A percentile compares a stretch with the other conserved stretches of the same genome.
phyloP scores from a whole-genome alignment of 768 basidiomycete species.

The Rhodotorula sphaerocarpa region DNA sequence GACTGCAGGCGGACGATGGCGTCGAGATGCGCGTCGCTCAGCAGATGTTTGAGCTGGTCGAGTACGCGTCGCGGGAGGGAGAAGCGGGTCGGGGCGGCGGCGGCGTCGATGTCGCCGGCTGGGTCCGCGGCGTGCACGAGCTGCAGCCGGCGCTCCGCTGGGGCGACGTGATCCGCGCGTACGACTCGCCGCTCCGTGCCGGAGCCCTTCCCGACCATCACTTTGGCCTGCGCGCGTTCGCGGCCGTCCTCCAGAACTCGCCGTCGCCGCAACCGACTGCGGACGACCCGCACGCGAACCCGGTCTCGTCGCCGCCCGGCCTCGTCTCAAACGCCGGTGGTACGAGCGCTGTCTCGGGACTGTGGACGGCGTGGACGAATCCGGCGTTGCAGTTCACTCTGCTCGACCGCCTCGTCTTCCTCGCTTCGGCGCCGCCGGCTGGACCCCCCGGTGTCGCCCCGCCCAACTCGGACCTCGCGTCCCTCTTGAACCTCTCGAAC shows the following conservation, averaged over 20 bases:
- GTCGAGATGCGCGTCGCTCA: slow-evolving; percentile 28
- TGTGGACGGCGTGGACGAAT: slow-evolving; percentile 80
- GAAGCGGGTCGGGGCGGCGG: slow-evolving; percentile 13
- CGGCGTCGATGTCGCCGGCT: slow-evolving; percentile 16
- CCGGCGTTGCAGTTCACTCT: slow-evolving; percentile 75
- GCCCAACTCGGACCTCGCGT: slow-evolving; percentile 59
- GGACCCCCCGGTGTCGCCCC: not conserved
- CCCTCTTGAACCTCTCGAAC: slow-evolving; percentile 71
- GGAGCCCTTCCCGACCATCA: slow-evolving; percentile 72
- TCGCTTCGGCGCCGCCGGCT: slow-evolving; percentile 41
- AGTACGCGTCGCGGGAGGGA: slow-evolving; percentile 22
- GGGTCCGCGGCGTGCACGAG: slow-evolving; percentile 30
- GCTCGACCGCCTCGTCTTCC: slow-evolving; percentile 75
- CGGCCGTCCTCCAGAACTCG: slow-evolving; percentile 74
- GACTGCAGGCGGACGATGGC: slow-evolving; percentile 3
- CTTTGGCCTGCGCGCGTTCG: slow-evolving; percentile 69
- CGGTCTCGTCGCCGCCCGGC: not conserved
- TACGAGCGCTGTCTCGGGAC: slow-evolving; percentile 43
- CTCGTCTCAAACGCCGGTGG: slow-evolving; percentile 42
- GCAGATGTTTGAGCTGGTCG: slow-evolving; percentile 27
- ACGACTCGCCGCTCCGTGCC: slow-evolving; percentile 56
- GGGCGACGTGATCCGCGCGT: slow-evolving; percentile 66
- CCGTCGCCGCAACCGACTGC: slow-evolving; percentile 46
- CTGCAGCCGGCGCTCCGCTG: slow-evolving; percentile 26
- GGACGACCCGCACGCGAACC: slow-evolving; percentile 5